Percentiles rank a stretch among this genome's conserved stretches.
Evolutionary conservation across 169 alveolate species (phyloP).

Genomic region (Plasmodium reichenowi): DNA sequence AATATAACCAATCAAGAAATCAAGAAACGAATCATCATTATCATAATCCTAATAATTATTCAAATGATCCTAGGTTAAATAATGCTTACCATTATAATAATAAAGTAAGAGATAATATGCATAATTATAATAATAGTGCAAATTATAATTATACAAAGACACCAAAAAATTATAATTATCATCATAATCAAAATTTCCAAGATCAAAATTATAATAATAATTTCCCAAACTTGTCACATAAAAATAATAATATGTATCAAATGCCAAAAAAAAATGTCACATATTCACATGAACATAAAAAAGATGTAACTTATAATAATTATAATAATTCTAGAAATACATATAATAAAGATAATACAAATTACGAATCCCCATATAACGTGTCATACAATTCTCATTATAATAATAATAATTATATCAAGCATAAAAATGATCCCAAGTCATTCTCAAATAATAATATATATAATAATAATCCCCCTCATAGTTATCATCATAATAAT

Average conservation of each 20-base stretch:
- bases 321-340: neutral
- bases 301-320: slow-evolving; percentile 12
- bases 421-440: slow-evolving; percentile 2
- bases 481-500: neutral
- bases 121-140: neutral
- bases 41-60: neutral
- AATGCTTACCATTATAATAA: neutral
- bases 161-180: slow-evolving; percentile 20
- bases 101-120: neutral
- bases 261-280: slow-evolving; percentile 1
- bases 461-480: slow-evolving; percentile 6
- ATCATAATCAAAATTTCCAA: slow-evolving; percentile 33
- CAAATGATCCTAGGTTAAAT: slow-evolving; percentile 3
- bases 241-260: slow-evolving; percentile 12
- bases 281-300: slow-evolving; percentile 31
- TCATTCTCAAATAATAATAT: neutral
- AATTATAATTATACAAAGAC: neutral
- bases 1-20: neutral
- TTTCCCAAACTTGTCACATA: slow-evolving; percentile 20
- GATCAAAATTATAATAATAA: slow-evolving; percentile 31
- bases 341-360: slow-evolving; percentile 3
- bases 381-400: slow-evolving; percentile 10
- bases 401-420: slow-evolving; percentile 1
- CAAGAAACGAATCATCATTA: slow-evolving; percentile 2
- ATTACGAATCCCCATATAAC: slow-evolving; percentile 9